Evolutionary conservation across 495 filamentous ascomycete species (phyloP).

Genomic region (Aspergillus egyptiacus): DNA sequence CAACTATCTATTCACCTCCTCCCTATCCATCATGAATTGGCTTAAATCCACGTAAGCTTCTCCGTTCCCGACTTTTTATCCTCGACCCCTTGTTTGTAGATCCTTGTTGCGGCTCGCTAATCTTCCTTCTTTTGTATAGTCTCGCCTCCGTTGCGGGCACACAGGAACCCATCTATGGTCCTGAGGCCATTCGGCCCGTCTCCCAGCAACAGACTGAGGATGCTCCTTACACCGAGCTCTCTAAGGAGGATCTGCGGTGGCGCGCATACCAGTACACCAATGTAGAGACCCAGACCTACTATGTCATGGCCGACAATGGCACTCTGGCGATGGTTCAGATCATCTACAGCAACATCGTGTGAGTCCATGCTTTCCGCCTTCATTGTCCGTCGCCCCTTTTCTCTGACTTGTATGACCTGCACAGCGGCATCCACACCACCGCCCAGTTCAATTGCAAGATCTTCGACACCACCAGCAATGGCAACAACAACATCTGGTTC

Average conservation of each 20-base stretch:
- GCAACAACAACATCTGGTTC: slow-evolving; percentile 63
- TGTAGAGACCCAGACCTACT: slow-evolving; percentile 97
- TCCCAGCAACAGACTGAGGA: slow-evolving; percentile 71
- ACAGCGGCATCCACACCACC: slow-evolving; percentile 81
- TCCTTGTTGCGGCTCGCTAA: slow-evolving; percentile 10
- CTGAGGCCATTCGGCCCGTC: slow-evolving; percentile 79
- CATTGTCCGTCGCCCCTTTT: background rate
- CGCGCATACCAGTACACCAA: slow-evolving; percentile 69
- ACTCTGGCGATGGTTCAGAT: slow-evolving; percentile 75
- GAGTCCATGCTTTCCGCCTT: slow-evolving; percentile 31
- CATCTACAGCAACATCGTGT: slow-evolving; percentile 98
- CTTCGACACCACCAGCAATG: slow-evolving; percentile 67
- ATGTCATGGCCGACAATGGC: slow-evolving; percentile 75
- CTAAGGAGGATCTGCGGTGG: slow-evolving; percentile 78
- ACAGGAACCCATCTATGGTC: slow-evolving; percentile 93
- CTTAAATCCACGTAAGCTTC: slow-evolving; percentile 60
- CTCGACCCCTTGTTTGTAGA: background rate
- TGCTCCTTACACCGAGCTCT: slow-evolving; percentile 73
- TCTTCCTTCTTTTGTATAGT: slow-evolving; percentile 40
- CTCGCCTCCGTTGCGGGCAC: slow-evolving; percentile 90
- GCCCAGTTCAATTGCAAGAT: slow-evolving; percentile 89
- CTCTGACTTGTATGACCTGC: background rate
- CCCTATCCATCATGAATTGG: slow-evolving; percentile 54
- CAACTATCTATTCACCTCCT: slow-evolving; percentile 7
- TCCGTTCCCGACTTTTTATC: background rate